phyloP scores from a whole-genome alignment of 306 rosid genomes.

The Cicer pinnatifidum region DNA sequence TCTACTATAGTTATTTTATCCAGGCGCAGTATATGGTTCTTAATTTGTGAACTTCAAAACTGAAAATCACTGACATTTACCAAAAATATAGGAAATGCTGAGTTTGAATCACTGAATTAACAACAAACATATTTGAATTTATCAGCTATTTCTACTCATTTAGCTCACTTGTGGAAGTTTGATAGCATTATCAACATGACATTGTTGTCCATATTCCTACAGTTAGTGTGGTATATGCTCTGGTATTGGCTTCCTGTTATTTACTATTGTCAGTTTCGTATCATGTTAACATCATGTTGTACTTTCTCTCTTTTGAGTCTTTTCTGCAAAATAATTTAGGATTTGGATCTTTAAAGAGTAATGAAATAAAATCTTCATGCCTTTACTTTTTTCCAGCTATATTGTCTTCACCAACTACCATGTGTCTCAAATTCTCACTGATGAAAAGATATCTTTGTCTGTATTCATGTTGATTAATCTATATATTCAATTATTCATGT shows the following conservation, averaged over 20 bases:
- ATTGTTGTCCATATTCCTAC: conserved; percentile 20
- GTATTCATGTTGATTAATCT: conserved; percentile 24
- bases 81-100: conserved; percentile 22
- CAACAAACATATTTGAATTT: conserved; percentile 14
- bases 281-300: background rate
- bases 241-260: conserved; percentile 36
- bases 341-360: conserved; percentile 26
- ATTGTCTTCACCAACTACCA: conserved; percentile 22
- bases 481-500: conserved; percentile 3
- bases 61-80: conserved; percentile 15
- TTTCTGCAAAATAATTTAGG: conserved; percentile 12
- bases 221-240: conserved; percentile 35
- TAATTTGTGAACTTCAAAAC: conserved; percentile 36
- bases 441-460: conserved; percentile 26
- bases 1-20: conserved; percentile 37
- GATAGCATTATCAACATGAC: conserved; percentile 1
- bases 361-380: conserved; percentile 2
- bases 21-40: conserved; percentile 26
- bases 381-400: background rate
- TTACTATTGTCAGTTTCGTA: conserved; percentile 17
- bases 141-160: conserved; percentile 32
- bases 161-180: conserved; percentile 28
- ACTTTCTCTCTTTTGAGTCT: background rate
- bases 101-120: conserved; percentile 6
- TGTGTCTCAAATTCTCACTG: conserved; percentile 8